Base-by-base conservation (phyloP, 176 grass and related monocot species). In the Tillandsia fasciculata region DNA sequence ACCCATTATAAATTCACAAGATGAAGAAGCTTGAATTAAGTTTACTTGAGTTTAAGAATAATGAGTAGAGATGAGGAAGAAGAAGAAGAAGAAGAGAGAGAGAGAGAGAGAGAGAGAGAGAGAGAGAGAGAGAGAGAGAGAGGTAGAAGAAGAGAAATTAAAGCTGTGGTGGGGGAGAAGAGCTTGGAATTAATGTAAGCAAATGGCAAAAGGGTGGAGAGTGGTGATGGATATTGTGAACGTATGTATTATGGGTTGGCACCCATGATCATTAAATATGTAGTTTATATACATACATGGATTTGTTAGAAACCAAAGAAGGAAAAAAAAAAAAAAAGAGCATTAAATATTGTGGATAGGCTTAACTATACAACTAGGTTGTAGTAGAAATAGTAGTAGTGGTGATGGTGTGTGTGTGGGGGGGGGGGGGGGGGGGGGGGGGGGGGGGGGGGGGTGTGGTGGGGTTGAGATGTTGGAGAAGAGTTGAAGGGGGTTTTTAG, bases 81-180 rank as follows among this genome's bases (percentile, higher is more conserved):
- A 26, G 74, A 67, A 77, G 20, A 13, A 9, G 48, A 51, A 69
- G 65, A 77, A 66, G 50, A 66, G 20, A 20, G 20, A 20, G 20
- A 20, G 20, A 22, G 64, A 29, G 3, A 12, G 47, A 69, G 73
- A 64, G 72, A 79, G 52, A n/a, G 14, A 59, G 70, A 75, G n/a
- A 63, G 42, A 64, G 64, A 27, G 33, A 67, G 70, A 71, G 69
- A 78, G 75, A 77, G 65, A 54, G 53, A 50, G 49, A 66, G 29
- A 51, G 22, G 68, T 51, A 26, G n/a, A 69, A 26, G n/a, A 69
- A 42, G 33, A 42, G 33, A 42, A 42, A 5, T 42, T 7, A 42
- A 42, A 23, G 56, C 17, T 61, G 56, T 61, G 2, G 15, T 18
- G 17, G 56, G 14, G 72, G 61, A 77, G 50, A 33, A 64, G 69